Base-by-base conservation (phyloP, 305 asterid genomes). In the Rubia balearica region DNA sequence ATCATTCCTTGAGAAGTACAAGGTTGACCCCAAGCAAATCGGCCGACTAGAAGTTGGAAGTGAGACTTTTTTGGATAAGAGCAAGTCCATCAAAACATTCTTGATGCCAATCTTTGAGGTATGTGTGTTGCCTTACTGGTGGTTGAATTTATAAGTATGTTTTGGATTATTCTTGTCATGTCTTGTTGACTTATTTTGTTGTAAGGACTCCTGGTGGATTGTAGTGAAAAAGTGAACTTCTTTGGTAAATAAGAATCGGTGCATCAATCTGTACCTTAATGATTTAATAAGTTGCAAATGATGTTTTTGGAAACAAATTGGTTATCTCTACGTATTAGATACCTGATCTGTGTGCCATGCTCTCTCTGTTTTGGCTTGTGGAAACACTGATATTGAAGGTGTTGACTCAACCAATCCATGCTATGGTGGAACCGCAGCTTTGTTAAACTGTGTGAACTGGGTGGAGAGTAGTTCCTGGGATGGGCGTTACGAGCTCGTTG, bases 341-440 rank as follows among this genome's bases (percentile, higher is more conserved):
- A 48, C 42, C 59, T 51, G 65, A 67, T 66, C 77, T 48, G 17
- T 48, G 19, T 77, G 57, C 69, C 51, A 61, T 65, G 30, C 70
- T 66, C 67, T 70, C 74, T 53, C 33, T 74, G 49, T 81, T 46
- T 87, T 91, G 99, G 87, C 86, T 81, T 75, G 79, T 71, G 98
- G 99, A 78, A 95, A 95, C 70, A 87, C 97, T 41, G 99, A 95
- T 77, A 87, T 95, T 71, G 99, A 95, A 90, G 99, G 99, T 14
- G 99, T 95, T 70, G 99, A 95, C 85, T 95, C 99, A 21, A 83
- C 88, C 78, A 95, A 95, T 75, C 98, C 99, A 45, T 95, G 99
- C 84, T 95, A 95, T 73, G 99, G 99, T n/a, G 99, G 99, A 56
- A 95, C 99, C 42, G 99, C 99, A 71, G 99, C 99, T n/a, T 79